These are phyloP conservation scores for Volvox carteri DNA, from an alignment of 163 green algal genomes.

Conservation along the genomic window DNA sequence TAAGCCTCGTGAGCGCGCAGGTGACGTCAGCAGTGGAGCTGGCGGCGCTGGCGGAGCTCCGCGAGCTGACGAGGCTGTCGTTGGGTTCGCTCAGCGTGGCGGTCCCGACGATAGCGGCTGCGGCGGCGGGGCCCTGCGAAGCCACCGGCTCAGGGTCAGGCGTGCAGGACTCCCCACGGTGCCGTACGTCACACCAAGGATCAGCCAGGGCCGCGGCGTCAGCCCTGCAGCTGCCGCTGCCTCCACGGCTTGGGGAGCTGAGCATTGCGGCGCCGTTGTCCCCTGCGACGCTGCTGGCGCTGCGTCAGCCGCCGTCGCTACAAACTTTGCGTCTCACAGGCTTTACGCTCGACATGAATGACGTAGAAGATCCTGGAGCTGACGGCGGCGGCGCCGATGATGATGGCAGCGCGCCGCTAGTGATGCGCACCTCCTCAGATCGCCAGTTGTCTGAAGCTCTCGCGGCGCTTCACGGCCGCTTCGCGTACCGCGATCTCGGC, in stretches of 20 bases:
- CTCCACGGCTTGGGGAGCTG: slow-evolving; percentile 19
- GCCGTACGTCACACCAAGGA: too few relatives aligned
- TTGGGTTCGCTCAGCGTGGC: background rate
- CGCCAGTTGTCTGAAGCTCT: background rate
- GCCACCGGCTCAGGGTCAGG: too few relatives aligned
- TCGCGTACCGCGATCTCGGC: slow-evolving; percentile 29
- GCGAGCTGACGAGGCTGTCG: background rate
- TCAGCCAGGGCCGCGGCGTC: too few relatives aligned
- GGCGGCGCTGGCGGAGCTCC: background rate
- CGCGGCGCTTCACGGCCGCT: background rate
- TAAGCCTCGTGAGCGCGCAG: background rate
- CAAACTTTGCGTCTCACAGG: slow-evolving; percentile 6
- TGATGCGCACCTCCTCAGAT: background rate
- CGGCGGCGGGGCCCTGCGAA: background rate
- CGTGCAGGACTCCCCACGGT: too few relatives aligned
- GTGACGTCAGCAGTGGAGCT: background rate
- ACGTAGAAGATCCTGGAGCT: background rate
- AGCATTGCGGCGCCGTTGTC: slow-evolving; percentile 3
- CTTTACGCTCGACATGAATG: background rate
- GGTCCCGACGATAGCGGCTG: background rate
- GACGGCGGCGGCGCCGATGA: background rate
- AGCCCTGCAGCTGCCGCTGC: background rate
- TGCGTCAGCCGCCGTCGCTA: background rate
- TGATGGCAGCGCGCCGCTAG: background rate
- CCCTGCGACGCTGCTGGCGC: background rate